phyloP scores from a whole-genome alignment of 208 protist species.

The Acanthamoeba castellanii region DNA sequence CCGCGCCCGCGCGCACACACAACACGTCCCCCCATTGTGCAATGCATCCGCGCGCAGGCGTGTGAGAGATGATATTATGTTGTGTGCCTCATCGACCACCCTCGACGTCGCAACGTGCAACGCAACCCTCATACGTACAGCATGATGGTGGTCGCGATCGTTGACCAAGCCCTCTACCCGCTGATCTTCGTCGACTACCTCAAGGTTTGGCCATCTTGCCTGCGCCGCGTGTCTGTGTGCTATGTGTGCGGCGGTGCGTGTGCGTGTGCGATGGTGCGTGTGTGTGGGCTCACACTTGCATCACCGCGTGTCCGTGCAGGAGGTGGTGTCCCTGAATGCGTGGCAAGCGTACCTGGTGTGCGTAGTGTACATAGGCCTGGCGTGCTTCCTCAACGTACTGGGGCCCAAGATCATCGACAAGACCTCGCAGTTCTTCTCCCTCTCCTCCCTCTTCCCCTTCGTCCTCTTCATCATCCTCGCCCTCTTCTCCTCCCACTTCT shows the following conservation, averaged over 20 bases:
- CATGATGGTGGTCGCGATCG: slow-evolving; percentile 57
- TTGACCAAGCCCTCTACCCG: slow-evolving; percentile 64
- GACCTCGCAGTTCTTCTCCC: slow-evolving; percentile 39
- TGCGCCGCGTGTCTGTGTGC: no score
- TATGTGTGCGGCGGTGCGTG: no score
- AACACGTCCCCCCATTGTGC: neutral
- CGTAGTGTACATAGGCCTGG: slow-evolving; percentile 50
- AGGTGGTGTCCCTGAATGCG: neutral
- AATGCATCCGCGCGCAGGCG: neutral
- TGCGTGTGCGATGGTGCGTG: no score
- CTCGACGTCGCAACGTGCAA: no score
- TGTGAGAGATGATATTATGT: neutral
- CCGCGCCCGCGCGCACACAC: neutral
- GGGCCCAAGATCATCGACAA: slow-evolving; percentile 47
- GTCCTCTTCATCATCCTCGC: slow-evolving; percentile 54
- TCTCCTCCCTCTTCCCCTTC: slow-evolving; percentile 46
- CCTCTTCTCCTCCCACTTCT: slow-evolving; percentile 47
- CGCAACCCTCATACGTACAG: no score
- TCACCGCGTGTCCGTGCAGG: neutral
- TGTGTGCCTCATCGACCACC: neutral
- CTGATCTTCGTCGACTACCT: slow-evolving; percentile 65
- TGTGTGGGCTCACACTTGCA: neutral
- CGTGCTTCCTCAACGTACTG: slow-evolving; percentile 50
- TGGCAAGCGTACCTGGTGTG: slow-evolving; percentile 45
- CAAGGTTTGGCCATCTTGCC: neutral